Evolutionary conservation across 2,329 filamentous ascomycete species (phyloP), one percentile per base, ranked within the genome.

Genomic region (Beauveria varroae): DNA sequence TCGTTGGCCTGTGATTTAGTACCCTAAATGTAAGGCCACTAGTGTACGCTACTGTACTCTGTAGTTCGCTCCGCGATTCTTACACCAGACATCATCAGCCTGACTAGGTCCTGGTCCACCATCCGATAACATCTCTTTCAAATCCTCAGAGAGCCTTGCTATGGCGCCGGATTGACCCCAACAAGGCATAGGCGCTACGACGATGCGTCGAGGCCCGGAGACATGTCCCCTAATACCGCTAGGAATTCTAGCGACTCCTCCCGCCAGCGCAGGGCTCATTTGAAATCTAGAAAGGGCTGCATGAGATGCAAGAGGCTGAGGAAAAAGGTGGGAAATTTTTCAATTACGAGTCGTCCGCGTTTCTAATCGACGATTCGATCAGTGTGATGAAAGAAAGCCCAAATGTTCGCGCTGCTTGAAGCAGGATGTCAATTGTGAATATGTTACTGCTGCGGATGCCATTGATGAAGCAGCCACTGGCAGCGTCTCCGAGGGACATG

Each of bases 341-440:
- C 7, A 12, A 12, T 8, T 8, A 24, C 26, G 9, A 30, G 10
- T 14, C 20, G 2, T 12, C 6, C 9, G 7, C 5, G 2, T 18
- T 30, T 24, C 20, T 14, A n/a, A 46, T 40, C 37, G 26, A 52
- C n/a, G 12, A 10, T 20, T 20, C 2, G 2, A 16, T n/a, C 52
- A 75, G 73, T 75, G 73, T 63, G 72, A 75, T 56, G 73, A 75
- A 60, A 51, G 59, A 47, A 66, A 55, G 37, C 73, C 73, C 5
- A 68, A 65, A 18, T 75, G 73, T 64, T 70, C 69, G 6, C 64
- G 73, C 64, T 75, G 73, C 61, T 60, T 63, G 54, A 72, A 70
- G 63, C 68, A 67, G 62, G 64, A 65, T 49, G 64, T 70, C 57
- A 57, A 8, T 22, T 75, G 72, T 60, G 63, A 67, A 44, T 74